Base-by-base conservation (phyloP, 2,329 filamentous ascomycete species). In the Elsinoe necatrix region DNA sequence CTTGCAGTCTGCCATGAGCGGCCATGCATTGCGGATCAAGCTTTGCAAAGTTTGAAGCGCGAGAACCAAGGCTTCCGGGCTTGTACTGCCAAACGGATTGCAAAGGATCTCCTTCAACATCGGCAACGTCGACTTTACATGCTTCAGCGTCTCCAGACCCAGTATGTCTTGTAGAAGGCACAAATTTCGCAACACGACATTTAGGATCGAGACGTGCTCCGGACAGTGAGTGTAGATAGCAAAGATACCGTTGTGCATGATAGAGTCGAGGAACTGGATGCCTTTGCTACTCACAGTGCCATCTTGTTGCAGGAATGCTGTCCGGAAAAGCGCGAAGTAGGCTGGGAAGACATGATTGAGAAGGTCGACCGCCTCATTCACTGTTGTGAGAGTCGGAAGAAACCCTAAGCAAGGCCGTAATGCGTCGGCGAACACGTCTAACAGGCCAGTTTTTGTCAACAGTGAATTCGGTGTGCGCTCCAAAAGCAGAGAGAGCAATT, bases 301-400 rank as follows among this genome's bases (percentile, higher is more conserved):
- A 62, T 66, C 48, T 6, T 27, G 58, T 18, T 8, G 35, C 12
- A 3, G 69, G 65, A 70, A 74, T 70, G 59, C 72, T 60, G 64
- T 79, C 70, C 45, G 71, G 63, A 6, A 75, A 68, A 95, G 76
- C 0, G 73, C 71, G 16, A 86, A 71, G 2, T 95, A 74, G 1
- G 84, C 83, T 6, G 78, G 75, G 61, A 90, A 95, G 0, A 86
- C 82, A 5, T 77, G 75, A 4, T 69, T 65, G 1, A 95, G 77
- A 2, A 96, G 72, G 1, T 66, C 64, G 1, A 86, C 66, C 3
- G 87, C 87, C 57, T 93, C 86, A 0, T 77, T 67, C 64, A 88
- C 85, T 0, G 87, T 83, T 0, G 89, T 95, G 41, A 95, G 73
- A 11, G 78, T 82, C 0, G 92, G 91, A 4, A 95, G 76, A 63